Base-by-base conservation (phyloP, 2,329 filamentous ascomycete genomes). In the Cercospora nicotianae region DNA sequence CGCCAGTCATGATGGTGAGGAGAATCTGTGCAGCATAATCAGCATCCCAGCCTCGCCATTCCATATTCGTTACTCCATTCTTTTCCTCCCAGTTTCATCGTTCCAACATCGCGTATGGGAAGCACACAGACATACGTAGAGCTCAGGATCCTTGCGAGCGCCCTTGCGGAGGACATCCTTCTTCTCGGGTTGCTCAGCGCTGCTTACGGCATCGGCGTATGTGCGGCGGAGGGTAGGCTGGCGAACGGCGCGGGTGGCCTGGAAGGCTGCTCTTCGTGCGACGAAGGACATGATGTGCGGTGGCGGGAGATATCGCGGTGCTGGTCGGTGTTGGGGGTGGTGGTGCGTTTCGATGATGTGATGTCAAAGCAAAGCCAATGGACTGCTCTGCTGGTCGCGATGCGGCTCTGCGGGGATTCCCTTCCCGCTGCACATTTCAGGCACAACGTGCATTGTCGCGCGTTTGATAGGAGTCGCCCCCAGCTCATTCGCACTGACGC, bases 1-100 rank as follows among this genome's bases (percentile, higher is more conserved):
- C 91, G 80, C 90, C 90, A 76, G 91, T 89, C 93, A 98, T 97
- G 80, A 98, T 90, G 78, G 89, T 92, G 72, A 94, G 87, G 73
- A 99, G 91, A 78, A 98, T 89, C 95, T 98, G 77, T 59, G 68
- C 26, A 48, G 60, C 62, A 42, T 60, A 16, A 45, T 28, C 45
- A 63, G 33, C 31, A 28, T 39, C 16, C 53, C 13, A 26, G 20
- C 3, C 13, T 30, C 12, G 7, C 36, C 36, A 42, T 42, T 8
- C 36, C 36, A 42, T n/a, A 5, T 42, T 7, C 16, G 16, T 42
- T 16, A 42, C 9, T 3, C 36, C 36, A 42, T 42, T 8, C 6
- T 42, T n/a, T n/a, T 8, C 36, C 16, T n/a, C 16, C 36, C 16
- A n/a, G 13, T 42, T 42, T 42, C 36, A n/a, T 42, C 16, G 1